Base-by-base conservation (phyloP, 2,329 filamentous ascomycete species). In the Colletotrichum sp. region DNA sequence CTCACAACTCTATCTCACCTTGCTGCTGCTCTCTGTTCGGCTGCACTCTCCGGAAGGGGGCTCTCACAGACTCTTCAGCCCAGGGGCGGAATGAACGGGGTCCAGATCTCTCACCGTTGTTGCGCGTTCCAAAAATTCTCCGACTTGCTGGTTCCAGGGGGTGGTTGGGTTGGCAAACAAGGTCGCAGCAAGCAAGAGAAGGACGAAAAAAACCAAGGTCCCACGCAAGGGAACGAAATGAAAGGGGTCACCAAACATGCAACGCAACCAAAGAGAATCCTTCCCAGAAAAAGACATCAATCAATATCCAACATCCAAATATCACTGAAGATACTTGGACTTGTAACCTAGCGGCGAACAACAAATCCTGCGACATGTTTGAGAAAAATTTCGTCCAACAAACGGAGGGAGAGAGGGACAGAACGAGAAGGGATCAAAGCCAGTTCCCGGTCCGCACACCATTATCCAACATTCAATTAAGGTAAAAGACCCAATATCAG, bases 351-450 rank as follows among this genome's bases (percentile, higher is more conserved):
- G 62, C 32, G 62, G 32, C 32, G 34, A 9, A 44, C 18, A 44
- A 60, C 32, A 28, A n/a, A 67, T 66, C 36, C 52, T 75, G 72
- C 68, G 68, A 75, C 68, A 71, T 67, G 72, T 75, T 72, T 67
- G 68, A 75, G 68, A 49, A 62, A 57, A 21, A 8, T 21, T 55
- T 66, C 39, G 62, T 44, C 34, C 34, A 64, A 39, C 62, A 32
- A 34, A 32, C 24, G 18, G 26, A 30, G 28, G n/a, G 10, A 62
- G 28, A 32, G 28, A 62, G 18, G 18, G 18, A 60, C 9, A 18
- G 26, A 30, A 30, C 8, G 18, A 62, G 28, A 21, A 62, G 59
- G 28, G 18, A n/a, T n/a, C 28, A 32, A 30, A 32, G 44, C 44
- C 44, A 52, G 44, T 2, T 4, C 44, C 44, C n/a, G 44, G 44